phyloP scores from a whole-genome alignment of 208 protist genomes.

The Crithidia sp. region DNA sequence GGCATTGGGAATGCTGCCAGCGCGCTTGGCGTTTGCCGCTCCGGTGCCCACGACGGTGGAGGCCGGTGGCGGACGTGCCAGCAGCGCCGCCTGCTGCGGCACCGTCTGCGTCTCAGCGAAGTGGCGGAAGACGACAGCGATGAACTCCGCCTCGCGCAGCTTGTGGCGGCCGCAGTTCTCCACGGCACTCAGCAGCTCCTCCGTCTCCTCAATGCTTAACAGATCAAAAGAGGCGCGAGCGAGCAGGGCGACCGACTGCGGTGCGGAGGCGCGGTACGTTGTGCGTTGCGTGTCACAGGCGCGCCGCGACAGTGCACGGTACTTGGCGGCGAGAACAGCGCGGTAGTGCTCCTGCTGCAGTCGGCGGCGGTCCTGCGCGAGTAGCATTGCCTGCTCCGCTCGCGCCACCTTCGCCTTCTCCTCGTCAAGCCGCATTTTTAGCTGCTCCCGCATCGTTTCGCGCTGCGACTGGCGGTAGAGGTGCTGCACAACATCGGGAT shows the following conservation, averaged over 20 bases:
- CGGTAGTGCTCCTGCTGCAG: constrained; percentile 53
- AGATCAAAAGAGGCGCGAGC: constrained; percentile 57
- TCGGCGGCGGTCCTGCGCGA: constrained; percentile 32
- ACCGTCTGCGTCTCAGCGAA: constrained; percentile 8
- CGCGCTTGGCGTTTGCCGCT: constrained; percentile 20
- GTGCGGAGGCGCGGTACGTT: constrained; percentile 36
- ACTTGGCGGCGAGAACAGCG: constrained; percentile 65
- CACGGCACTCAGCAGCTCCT: constrained; percentile 62
- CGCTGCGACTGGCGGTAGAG: constrained; percentile 42
- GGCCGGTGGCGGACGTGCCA: constrained; percentile 22
- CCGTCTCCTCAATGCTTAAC: constrained; percentile 62
- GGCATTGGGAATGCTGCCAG: constrained; percentile 15
- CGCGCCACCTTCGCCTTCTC: constrained; percentile 37
- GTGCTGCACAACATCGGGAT: constrained; percentile 42
- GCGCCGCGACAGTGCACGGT: constrained; percentile 41
- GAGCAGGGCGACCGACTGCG: constrained; percentile 54
- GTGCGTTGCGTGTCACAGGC: constrained; percentile 15
- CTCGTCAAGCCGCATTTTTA: constrained; percentile 28
- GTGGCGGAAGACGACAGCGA: constrained; percentile 38
- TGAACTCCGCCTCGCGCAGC: constrained; percentile 57
- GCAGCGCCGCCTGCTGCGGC: constrained; percentile 11
- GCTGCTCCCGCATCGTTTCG: constrained; percentile 9
- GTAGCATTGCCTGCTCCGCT: constrained; percentile 25
- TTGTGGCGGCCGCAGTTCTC: constrained; percentile 36
- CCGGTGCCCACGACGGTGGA: constrained; percentile 3